These are phyloP conservation scores for Cutaneotrichosporon dermatis DNA, from an alignment of 1,284 basidiomycete species.

Conservation along the genomic window DNA sequence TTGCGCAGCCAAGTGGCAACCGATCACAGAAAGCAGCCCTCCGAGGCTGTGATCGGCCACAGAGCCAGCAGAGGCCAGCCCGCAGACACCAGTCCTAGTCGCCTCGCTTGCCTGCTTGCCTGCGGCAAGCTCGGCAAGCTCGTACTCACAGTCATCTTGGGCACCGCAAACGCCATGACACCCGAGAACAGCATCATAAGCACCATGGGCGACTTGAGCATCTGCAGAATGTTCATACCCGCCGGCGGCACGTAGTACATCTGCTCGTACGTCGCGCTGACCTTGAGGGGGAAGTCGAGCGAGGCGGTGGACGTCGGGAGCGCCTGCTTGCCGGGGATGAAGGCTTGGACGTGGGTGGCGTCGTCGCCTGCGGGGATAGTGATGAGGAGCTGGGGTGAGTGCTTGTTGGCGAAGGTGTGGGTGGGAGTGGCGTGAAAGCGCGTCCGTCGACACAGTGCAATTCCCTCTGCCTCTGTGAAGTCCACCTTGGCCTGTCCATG, in stretches of 20 bases:
- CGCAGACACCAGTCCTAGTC: too few relatives aligned
- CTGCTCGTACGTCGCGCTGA: conserved; percentile 57
- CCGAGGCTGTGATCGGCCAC: too few relatives aligned
- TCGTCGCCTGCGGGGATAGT: conserved; percentile 18
- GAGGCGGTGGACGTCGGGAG: conserved; percentile 60
- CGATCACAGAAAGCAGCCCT: too few relatives aligned
- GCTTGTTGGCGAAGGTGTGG: too few relatives aligned
- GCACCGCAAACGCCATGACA: conserved; percentile 68
- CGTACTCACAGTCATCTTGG: conserved; percentile 66
- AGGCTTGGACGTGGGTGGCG: conserved; percentile 55
- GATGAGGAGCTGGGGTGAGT: conserved; percentile 25
- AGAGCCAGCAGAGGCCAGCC: too few relatives aligned
- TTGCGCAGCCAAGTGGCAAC: too few relatives aligned
- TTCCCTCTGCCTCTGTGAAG: too few relatives aligned
- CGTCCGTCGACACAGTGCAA: background rate
- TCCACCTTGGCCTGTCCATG: too few relatives aligned
- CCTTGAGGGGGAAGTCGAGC: conserved; percentile 62
- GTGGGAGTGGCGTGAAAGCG: too few relatives aligned
- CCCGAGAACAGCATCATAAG: conserved; percentile 71
- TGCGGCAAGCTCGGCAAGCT: too few relatives aligned
- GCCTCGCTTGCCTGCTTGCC: background rate
- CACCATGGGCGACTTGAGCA: conserved; percentile 85
- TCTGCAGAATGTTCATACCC: conserved; percentile 65
- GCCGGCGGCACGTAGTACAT: conserved; percentile 68
- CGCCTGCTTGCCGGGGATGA: conserved; percentile 57